Evolutionary conservation across 1,139 yeast species (phyloP).

Genomic region (Pichia sp.): DNA sequence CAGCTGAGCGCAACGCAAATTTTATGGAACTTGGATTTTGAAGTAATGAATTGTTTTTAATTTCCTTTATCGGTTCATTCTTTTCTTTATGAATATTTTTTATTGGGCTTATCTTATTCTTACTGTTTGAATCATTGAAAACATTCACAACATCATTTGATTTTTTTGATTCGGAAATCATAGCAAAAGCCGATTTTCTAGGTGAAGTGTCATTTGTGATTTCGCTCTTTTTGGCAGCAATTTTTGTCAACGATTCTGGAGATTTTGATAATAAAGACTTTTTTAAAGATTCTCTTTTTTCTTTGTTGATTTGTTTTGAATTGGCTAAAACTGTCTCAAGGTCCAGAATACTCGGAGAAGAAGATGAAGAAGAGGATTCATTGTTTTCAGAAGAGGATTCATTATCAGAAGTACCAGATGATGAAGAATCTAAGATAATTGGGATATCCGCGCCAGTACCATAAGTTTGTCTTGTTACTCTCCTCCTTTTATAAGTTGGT

Average conservation of each 20-base stretch:
- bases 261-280: neutral
- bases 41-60: neutral
- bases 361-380: neutral
- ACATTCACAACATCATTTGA: neutral
- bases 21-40: neutral
- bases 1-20: neutral
- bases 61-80: neutral
- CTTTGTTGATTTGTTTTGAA: neutral
- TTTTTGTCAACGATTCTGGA: neutral
- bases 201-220: too few relatives aligned
- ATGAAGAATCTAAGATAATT: slow-evolving; percentile 12
- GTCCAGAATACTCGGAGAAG: neutral
- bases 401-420: neutral
- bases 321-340: neutral
- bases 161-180: neutral
- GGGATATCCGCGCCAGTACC: slow-evolving; percentile 11
- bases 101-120: neutral
- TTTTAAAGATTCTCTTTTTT: neutral
- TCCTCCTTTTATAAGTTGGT: slow-evolving; percentile 1
- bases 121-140: neutral
- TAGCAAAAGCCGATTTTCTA: neutral
- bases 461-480: slow-evolving; percentile 9
- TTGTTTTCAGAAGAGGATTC: neutral
- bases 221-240: neutral
- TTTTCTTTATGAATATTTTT: neutral